A percentile compares a stretch with the other conserved stretches of the same genome.
Conservation (phyloP, 108 stramenopile species). For the Cyclostephanos invisitatus region DNA sequence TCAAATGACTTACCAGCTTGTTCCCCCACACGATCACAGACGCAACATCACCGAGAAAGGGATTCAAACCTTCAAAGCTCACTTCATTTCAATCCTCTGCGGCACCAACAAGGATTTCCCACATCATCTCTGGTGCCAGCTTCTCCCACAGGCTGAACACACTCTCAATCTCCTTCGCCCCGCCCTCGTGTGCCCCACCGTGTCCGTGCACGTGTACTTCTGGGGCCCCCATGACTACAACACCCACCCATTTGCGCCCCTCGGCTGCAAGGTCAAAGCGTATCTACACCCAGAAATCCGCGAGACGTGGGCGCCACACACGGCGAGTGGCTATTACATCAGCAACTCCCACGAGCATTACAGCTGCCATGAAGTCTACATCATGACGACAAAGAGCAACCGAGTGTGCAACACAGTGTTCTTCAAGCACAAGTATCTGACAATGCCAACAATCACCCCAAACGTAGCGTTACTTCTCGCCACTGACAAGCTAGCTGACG, state of each 20-base stretch:
- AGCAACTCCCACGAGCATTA: slow-evolving; percentile 15
- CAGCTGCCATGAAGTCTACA: not conserved
- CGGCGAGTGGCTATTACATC: slow-evolving; percentile 3
- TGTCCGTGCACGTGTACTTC: slow-evolving; percentile 4
- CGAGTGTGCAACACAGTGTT: not conserved
- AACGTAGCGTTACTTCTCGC: too few relatives aligned
- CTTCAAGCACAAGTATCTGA: too few relatives aligned
- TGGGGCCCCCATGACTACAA: slow-evolving; percentile 24
- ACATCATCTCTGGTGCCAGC: slow-evolving; percentile 24
- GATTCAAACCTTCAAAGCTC: not conserved
- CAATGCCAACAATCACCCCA: too few relatives aligned
- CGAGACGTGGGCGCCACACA: slow-evolving; percentile 12
- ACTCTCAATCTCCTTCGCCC: too few relatives aligned
- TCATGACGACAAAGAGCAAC: not conserved
- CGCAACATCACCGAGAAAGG: not conserved
- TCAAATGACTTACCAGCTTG: not conserved
- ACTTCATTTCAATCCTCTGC: slow-evolving; percentile 11
- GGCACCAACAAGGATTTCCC: slow-evolving; percentile 6
- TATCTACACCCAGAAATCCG: not conserved
- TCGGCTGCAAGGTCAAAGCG: slow-evolving; percentile 7
- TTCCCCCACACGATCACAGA: not conserved
- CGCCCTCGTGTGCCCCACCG: not conserved
- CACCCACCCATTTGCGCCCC: slow-evolving; percentile 18
- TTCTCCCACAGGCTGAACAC: slow-evolving; percentile 7
- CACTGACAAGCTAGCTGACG: too few relatives aligned